Evolutionary conservation across 768 basidiomycete species (phyloP), one percentile per base, ranked within the genome.

Genomic region (Crepidotus variabilis): DNA sequence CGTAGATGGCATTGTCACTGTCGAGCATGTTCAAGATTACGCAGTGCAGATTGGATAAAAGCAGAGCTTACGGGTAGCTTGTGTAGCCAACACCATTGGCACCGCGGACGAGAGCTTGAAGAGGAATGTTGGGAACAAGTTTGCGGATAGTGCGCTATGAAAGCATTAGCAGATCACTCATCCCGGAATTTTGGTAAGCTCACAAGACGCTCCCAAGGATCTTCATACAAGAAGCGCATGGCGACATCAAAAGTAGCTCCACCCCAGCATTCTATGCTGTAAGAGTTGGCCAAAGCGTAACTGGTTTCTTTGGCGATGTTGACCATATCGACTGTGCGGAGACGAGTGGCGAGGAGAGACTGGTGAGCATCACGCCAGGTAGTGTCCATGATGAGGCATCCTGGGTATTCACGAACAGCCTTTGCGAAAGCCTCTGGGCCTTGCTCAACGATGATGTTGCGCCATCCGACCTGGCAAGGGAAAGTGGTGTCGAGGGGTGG

Each of bases 361-460:
- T 99, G 97, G 71, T 99, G 97, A 21, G 97, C 97, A 67, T 99
- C 97, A 71, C 97, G 91, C 96, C 97, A 98, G 1, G 96, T 98
- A 24, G 96, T 98, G 74, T 99, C 92, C 93, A 94, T 94, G 73
- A 97, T 95, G 59, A 98, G 82, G 54, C 85, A 87, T 55, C 97
- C 97, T 52, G 92, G 92, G 74, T 99, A 98, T 60, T 88, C 90
- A 64, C 97, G 88, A 55, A 98, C 93, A 39, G 97, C 97, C 75
- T 94, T 97, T 51, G 97, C 97, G 68, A 99, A 99, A 1, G 92
- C 97, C 71, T 94, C 97, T 10, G 97, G 97, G 21, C 97, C 97
- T 58, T 97, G 82, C 71, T 98, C 93, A 62, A 97, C 90, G 70
- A 99, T 97, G 72, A 99, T 97, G 75, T 96, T 97, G 59, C 97